Conservation (phyloP, 179 eudicot genomes). For the Beta corolliflora region DNA sequence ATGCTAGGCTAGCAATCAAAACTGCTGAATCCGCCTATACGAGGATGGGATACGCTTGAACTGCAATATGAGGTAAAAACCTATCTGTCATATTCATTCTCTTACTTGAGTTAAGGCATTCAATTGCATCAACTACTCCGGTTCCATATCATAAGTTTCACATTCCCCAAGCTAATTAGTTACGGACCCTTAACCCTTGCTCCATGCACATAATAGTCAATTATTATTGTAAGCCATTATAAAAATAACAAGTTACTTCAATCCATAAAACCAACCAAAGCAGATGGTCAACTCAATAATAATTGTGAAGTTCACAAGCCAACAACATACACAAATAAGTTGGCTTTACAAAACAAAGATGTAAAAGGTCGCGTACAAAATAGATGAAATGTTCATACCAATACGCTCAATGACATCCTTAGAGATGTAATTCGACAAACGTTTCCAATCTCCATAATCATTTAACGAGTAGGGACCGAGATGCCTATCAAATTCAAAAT, state of each 20-base stretch:
- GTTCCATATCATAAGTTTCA: background rate
- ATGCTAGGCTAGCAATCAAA: background rate
- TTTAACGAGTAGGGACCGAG: conserved; percentile 80
- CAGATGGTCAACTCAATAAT: background rate
- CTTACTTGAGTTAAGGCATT: background rate
- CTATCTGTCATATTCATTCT: background rate
- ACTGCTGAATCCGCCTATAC: background rate
- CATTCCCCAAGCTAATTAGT: too few species aligned
- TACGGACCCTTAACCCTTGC: background rate
- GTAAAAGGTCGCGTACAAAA: background rate
- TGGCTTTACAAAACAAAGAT: background rate
- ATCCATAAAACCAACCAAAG: background rate
- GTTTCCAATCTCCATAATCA: conserved; percentile 80
- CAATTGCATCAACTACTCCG: background rate
- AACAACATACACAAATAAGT: background rate
- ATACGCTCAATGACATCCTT: conserved; percentile 69
- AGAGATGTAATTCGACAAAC: conserved; percentile 70
- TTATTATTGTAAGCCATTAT: background rate
- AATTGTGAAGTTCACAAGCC: background rate
- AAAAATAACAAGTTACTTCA: background rate
- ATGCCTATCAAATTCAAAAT: conserved; percentile 78
- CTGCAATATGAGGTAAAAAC: background rate
- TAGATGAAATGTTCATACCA: conserved; percentile 44
- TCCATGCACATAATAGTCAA: background rate
- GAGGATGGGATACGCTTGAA: background rate